Evolutionary conservation across 2,329 filamentous ascomycete genomes (phyloP), one percentile per base, ranked within the genome.

Genomic region (Colletotrichum camelliae): DNA sequence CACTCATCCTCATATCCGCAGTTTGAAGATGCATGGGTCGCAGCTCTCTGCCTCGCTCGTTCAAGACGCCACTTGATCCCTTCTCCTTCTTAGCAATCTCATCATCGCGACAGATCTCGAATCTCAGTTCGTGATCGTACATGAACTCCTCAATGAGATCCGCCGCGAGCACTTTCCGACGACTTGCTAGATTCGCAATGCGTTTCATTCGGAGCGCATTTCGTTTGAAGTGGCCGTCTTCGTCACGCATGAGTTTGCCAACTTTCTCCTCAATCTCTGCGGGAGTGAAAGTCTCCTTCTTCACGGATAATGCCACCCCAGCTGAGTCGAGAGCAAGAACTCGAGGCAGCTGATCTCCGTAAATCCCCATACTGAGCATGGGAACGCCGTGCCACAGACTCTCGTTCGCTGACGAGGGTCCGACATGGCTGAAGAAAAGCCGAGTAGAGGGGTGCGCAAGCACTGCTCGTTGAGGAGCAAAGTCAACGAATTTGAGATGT

Each of bases 21-120:
- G 85, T 87, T 77, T 88, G 84, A 16, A 87, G 79, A 75, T 88
- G 86, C 83, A 86, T 87, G 1, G 84, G 85, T 10, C 55, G 21
- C 21, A 58, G 55, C 55, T 29, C 55, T 15, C 27, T 58, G 18
- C 55, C 55, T 7, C 55, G 24, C 7, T 58, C 55, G n/a, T 27
- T 4, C 16, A 58, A 29, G 16, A 58, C 12, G 8, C 55, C 55
- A 58, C 55, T 58, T 58, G 55, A 13, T 29, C 55, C 55, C 7
- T 58, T 58, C 55, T 58, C 55, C 24, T 58, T 58, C 18, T 58
- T 58, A 3, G 55, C 55, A 27, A 24, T 58, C 16, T 58, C 24
- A 58, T 58, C 55, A 18, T 1, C 81, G 78, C 2, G 79, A 52
- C 74, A 79, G 77, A 5, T 57, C 27, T 1, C 80, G 67, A 58